A percentile compares a stretch with the other conserved stretches of the same genome.
Conservation (phyloP, 176 grass and related monocot genomes). For the Elymus sibiricus region DNA sequence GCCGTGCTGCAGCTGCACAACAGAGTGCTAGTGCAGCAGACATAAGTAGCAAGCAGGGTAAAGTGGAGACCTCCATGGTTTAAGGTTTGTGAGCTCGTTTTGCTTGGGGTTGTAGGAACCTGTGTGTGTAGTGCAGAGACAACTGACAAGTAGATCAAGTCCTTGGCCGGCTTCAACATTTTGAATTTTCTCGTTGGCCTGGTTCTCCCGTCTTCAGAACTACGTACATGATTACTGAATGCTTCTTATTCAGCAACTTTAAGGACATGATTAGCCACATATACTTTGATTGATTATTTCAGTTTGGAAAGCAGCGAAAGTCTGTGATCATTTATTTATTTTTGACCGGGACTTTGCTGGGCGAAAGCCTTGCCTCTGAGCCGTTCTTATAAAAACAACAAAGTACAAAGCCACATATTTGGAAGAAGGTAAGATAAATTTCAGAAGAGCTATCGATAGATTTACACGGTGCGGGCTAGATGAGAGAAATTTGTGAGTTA, state of each 20-base stretch:
- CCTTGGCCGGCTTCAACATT: background rate
- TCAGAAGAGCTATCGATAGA: too few species aligned
- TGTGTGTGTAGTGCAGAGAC: background rate
- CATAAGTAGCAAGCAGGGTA: conserved; percentile 12
- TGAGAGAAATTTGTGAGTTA: background rate
- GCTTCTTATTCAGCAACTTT: background rate
- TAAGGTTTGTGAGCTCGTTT: background rate
- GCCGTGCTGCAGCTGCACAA: background rate
- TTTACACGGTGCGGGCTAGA: too few species aligned
- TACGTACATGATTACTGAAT: background rate
- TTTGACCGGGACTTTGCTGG: too few species aligned
- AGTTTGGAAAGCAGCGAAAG: background rate
- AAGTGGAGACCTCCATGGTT: background rate
- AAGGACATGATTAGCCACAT: background rate
- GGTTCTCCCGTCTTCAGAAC: background rate
- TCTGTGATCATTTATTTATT: background rate
- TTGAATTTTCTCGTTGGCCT: background rate
- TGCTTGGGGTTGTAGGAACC: background rate
- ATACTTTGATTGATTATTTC: background rate
- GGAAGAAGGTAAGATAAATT: too few species aligned
- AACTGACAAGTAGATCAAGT: background rate
- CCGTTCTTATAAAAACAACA: too few species aligned
- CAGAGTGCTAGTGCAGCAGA: background rate
- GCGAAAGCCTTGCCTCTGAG: too few species aligned
- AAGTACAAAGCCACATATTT: too few species aligned